Percentiles rank a stretch among this genome's conserved stretches.
Evolutionary conservation across 2,329 filamentous ascomycete genomes (phyloP).

Genomic region (Chaetomium strumarium): DNA sequence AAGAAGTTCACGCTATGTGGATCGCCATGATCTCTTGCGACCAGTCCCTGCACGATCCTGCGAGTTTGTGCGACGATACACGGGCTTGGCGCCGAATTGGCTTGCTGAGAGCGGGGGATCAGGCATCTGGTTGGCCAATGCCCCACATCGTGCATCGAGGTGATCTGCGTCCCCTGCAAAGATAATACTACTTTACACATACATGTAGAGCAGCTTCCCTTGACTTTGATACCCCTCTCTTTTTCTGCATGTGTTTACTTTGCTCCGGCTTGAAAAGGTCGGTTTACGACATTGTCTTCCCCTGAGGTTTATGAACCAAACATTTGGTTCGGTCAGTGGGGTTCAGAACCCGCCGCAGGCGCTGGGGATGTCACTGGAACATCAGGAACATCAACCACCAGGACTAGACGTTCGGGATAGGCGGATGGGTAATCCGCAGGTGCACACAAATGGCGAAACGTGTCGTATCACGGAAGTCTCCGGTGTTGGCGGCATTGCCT

Average conservation of each 20-base stretch:
- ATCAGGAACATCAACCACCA: not conserved
- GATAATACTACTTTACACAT: conserved; percentile 5
- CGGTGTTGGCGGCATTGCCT: conserved; percentile 1
- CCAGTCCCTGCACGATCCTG: not conserved
- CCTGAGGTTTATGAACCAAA: not conserved
- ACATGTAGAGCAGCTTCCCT: not conserved
- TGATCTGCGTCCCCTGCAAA: not conserved
- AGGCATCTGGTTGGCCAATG: conserved; percentile 8
- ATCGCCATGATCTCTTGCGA: not conserved
- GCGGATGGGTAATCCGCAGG: not conserved
- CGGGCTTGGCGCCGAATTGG: not conserved
- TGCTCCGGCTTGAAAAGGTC: not conserved
- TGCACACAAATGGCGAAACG: not conserved
- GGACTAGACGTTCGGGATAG: conserved; percentile 1
- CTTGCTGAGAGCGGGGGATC: not conserved
- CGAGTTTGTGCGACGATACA: not conserved
- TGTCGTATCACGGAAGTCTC: not conserved
- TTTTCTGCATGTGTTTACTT: not conserved
- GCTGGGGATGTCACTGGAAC: not conserved
- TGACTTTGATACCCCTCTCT: conserved; percentile 3
- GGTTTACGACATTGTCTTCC: not conserved
- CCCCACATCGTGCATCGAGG: conserved; percentile 1
- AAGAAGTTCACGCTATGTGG: not conserved
- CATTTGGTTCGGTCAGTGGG: conserved; percentile 1
- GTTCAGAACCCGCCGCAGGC: not conserved